Evolutionary conservation across 2,329 filamentous ascomycete species (phyloP).

Genomic region (Apiospora sp.): DNA sequence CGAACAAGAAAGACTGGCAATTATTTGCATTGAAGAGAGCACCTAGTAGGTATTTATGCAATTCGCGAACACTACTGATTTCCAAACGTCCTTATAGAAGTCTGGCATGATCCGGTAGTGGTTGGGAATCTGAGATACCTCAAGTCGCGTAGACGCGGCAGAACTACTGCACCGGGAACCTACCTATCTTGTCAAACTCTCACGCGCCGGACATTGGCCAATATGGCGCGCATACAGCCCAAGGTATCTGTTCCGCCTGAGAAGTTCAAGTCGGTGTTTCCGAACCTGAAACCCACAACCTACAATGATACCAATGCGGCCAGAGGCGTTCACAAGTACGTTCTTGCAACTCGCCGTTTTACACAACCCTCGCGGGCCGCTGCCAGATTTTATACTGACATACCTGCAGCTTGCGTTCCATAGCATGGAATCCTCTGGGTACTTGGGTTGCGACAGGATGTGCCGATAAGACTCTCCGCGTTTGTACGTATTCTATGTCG

Average conservation of each 20-base stretch:
- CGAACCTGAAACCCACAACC: conserved; percentile 42
- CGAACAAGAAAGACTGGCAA: neutral
- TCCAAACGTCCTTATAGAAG: neutral
- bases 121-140: no score
- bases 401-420: conserved; percentile 72
- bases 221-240: conserved; percentile 40
- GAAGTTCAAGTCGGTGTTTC: conserved; percentile 43
- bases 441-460: conserved; percentile 85
- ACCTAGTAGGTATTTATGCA: neutral
- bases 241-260: conserved; percentile 43
- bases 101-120: neutral
- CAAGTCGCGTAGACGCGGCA: neutral
- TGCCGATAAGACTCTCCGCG: conserved; percentile 72
- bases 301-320: conserved; percentile 42
- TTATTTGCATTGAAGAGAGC: neutral
- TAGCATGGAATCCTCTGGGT: conserved; percentile 90
- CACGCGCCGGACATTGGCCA: neutral
- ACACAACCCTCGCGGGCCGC: neutral
- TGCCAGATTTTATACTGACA: neutral
- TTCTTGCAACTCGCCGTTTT: conserved; percentile 28
- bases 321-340: conserved; percentile 42
- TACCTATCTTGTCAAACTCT: neutral
- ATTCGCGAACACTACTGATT: neutral
- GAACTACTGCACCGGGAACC: neutral
- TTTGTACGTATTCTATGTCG: conserved; percentile 61